Conservation (phyloP, 345 rosid genomes). For the Combretum micranthum region DNA sequence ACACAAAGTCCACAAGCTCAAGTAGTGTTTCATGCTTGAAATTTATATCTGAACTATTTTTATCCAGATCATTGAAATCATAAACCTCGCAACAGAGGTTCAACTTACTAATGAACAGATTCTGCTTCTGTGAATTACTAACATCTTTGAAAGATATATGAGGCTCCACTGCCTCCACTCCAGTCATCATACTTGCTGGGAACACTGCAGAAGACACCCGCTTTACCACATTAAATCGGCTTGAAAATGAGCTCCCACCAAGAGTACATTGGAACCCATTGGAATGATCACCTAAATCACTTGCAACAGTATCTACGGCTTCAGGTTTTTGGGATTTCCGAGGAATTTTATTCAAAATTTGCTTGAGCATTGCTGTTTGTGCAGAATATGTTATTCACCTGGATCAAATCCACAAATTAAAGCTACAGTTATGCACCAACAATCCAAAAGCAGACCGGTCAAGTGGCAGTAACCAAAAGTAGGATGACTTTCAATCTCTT, state of each 20-base stretch:
- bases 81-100: conserved; percentile 53
- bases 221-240: conserved; percentile 67
- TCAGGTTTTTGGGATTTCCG: conserved; percentile 49
- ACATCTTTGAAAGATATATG: conserved; percentile 67
- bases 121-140: conserved; percentile 60
- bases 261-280: conserved; percentile 47
- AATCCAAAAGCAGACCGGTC: background rate
- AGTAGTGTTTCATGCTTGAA: conserved; percentile 43
- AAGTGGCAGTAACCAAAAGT: background rate
- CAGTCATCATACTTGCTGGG: conserved; percentile 67
- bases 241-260: conserved; percentile 49
- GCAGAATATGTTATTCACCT: conserved; percentile 16
- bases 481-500: background rate
- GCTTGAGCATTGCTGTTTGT: conserved; percentile 55
- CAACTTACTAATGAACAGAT: conserved; percentile 63
- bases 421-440: background rate
- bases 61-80: conserved; percentile 41
- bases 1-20: conserved; percentile 65
- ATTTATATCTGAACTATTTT: conserved; percentile 41
- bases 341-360: conserved; percentile 71
- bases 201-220: conserved; percentile 78
- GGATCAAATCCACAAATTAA: conserved; percentile 5
- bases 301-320: conserved; percentile 30
- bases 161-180: conserved; percentile 69
- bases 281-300: conserved; percentile 25